phyloP scores from a whole-genome alignment of 2,329 filamentous ascomycete genomes.

The Fusarium sp. region DNA sequence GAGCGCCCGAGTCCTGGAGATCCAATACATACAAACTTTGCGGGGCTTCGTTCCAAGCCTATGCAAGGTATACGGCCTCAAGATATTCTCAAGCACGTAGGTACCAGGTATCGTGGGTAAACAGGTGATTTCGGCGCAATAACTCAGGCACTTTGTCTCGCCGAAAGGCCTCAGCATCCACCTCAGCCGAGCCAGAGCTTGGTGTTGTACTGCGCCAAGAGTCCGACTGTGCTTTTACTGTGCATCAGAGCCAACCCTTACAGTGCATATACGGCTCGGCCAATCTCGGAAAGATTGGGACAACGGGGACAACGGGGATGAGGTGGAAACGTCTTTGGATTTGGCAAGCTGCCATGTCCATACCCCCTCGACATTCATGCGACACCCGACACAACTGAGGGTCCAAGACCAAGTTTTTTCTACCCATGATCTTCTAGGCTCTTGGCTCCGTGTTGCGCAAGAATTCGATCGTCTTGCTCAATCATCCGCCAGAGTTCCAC shows the following conservation, averaged over 20 bases:
- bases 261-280: constrained; percentile 38
- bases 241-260: neutral
- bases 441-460: constrained; percentile 13
- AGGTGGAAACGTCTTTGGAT: neutral
- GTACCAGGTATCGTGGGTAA: constrained; percentile 16
- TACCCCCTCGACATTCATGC: constrained; percentile 28
- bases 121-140: constrained; percentile 38
- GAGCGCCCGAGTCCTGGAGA: constrained; percentile 13
- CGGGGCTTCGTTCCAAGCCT: constrained; percentile 9
- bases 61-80: constrained; percentile 23
- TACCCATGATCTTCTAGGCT: constrained; percentile 1
- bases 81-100: neutral
- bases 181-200: constrained; percentile 22
- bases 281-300: constrained; percentile 39
- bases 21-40: constrained; percentile 3
- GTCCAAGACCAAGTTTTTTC: constrained; percentile 4
- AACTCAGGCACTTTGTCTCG: constrained; percentile 38
- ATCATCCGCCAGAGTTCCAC: constrained; percentile 7
- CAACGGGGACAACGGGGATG: constrained; percentile 32
- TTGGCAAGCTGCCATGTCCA: constrained; percentile 8
- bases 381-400: constrained; percentile 3
- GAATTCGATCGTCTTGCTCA: constrained; percentile 20
- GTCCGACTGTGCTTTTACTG: constrained; percentile 24
- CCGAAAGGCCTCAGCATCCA: constrained; percentile 35
- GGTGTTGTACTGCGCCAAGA: constrained; percentile 8